Evolutionary conservation across 257 asterid genomes (phyloP).

Genomic region (Striga asiatica): DNA sequence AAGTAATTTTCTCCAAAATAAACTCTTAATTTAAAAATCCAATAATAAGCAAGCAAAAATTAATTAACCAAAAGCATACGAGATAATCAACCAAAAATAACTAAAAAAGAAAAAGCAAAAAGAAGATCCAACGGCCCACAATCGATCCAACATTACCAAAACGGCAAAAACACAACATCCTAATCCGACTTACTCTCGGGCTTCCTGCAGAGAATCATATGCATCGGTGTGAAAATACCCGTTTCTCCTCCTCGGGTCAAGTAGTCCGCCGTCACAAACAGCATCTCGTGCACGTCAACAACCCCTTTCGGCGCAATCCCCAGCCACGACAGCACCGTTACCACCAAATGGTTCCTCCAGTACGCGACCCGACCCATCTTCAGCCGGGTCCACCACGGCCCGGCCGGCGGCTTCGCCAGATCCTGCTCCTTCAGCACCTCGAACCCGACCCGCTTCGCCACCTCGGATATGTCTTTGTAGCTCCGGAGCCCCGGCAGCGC

Average conservation of each 20-base stretch:
- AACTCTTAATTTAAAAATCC: conserved; percentile 25
- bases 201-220: conserved; percentile 79
- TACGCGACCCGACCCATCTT: conserved; percentile 74
- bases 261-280: conserved; percentile 69
- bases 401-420: conserved; percentile 55
- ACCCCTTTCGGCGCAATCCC: conserved; percentile 74
- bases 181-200: conserved; percentile 35
- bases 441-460: conserved; percentile 52
- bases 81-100: conserved; percentile 1
- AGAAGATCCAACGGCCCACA: conserved; percentile 15
- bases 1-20: too few relatives aligned
- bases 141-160: conserved; percentile 14
- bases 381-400: conserved; percentile 77
- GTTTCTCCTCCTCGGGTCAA: conserved; percentile 63
- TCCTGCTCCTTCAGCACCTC: conserved; percentile 57
- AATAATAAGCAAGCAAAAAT: conserved; percentile 17
- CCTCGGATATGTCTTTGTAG: conserved; percentile 43
- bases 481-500: conserved; percentile 65
- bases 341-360: conserved; percentile 71
- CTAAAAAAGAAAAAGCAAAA: background rate
- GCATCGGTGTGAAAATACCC: conserved; percentile 77
- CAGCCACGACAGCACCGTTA: conserved; percentile 45
- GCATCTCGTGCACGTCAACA: conserved; percentile 80
- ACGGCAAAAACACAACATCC: background rate
- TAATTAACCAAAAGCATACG: background rate